Conservation (phyloP, 192 early-diverging fungal genomes). For the Dissophora globulifera region DNA sequence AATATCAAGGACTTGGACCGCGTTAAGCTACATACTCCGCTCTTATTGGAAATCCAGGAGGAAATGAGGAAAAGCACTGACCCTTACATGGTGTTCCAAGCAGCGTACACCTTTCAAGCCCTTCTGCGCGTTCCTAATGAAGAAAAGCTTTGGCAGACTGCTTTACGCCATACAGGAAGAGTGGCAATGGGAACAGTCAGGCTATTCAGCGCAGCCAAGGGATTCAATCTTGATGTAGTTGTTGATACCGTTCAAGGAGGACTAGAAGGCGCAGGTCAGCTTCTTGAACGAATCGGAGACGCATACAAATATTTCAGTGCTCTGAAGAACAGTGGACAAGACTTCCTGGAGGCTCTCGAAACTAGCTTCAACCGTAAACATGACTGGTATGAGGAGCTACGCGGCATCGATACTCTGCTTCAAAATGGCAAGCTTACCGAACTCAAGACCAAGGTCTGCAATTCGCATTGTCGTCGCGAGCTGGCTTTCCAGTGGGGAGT, state of each 20-base stretch:
- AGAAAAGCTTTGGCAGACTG: not conserved
- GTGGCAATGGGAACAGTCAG: not conserved
- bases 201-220: slow-evolving; percentile 3
- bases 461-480: not conserved
- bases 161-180: not conserved
- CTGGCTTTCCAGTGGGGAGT: slow-evolving; percentile 1
- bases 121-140: slow-evolving; percentile 16
- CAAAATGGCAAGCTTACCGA: not conserved
- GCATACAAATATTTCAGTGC: not conserved
- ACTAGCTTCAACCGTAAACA: not conserved
- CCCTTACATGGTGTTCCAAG: slow-evolving; percentile 6
- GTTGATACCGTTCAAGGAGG: not conserved
- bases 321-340: not conserved
- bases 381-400: not conserved
- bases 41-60: no score
- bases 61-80: no score
- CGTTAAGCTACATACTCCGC: not conserved
- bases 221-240: not conserved
- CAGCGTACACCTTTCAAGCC: slow-evolving; percentile 12
- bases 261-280: not conserved
- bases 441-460: not conserved
- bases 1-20: slow-evolving; percentile 7
- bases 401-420: not conserved
- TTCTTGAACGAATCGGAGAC: not conserved
- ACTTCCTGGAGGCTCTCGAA: not conserved